A percentile compares a stretch with the other conserved stretches of the same genome.
Evolutionary conservation across 805 yeast genomes (phyloP).

Genomic region (Ogataea siamensis): DNA sequence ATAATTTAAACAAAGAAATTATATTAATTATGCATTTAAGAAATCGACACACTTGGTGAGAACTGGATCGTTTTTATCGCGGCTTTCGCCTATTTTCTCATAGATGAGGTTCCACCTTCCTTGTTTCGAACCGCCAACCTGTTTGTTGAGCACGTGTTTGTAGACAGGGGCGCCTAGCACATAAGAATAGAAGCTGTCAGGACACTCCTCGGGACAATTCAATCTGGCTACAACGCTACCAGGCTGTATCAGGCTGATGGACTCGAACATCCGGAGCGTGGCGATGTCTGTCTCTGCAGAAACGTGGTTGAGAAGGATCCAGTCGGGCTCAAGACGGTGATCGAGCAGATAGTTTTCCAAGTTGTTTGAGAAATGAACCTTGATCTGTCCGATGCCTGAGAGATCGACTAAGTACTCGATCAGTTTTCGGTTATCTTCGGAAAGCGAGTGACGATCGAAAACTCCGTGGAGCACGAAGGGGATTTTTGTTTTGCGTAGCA

Average conservation of each 20-base stretch:
- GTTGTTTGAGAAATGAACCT: conserved; percentile 8
- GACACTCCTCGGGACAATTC: conserved; percentile 6
- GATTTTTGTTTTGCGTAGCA: conserved; percentile 14
- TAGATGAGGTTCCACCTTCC: conserved; percentile 29
- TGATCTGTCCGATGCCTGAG: conserved; percentile 20
- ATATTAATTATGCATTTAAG: conserved; percentile 10
- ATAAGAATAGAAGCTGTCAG: conserved; percentile 16
- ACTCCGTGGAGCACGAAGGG: conserved; percentile 19
- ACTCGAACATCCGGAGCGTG: conserved; percentile 22
- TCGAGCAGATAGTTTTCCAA: conserved; percentile 4
- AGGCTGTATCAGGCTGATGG: conserved; percentile 24
- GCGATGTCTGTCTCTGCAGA: conserved; percentile 12
- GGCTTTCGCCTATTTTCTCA: conserved; percentile 3
- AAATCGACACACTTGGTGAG: conserved; percentile 11
- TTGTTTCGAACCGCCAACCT: conserved; percentile 5
- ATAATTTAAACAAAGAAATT: background rate
- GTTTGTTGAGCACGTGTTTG: conserved; percentile 12
- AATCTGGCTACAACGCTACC: conserved; percentile 18
- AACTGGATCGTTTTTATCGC: background rate
- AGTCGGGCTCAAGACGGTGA: conserved; percentile 11
- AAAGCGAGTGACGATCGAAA: conserved; percentile 9
- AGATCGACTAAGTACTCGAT: conserved; percentile 20
- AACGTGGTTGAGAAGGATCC: conserved; percentile 23
- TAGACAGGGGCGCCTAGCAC: conserved; percentile 23
- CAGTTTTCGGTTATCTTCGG: conserved; percentile 11